These are phyloP conservation scores for Euphorbia lathyris DNA, from an alignment of 345 rosid species.

Conservation along the genomic window DNA sequence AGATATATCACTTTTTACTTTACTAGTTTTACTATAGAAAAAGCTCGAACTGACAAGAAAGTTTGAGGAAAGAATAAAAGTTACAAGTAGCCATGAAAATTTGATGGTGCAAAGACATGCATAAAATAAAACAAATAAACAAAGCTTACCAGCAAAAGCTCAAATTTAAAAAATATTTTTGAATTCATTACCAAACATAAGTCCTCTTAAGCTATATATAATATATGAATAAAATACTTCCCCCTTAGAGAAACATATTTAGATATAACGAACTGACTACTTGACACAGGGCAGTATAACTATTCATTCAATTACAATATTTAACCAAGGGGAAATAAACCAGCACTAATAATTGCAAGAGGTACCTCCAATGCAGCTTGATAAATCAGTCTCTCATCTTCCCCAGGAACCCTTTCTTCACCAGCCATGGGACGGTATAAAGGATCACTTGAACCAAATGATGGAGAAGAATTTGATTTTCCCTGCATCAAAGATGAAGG, in stretches of 20 bases:
- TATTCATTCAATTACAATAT: not conserved
- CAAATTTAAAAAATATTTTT: not conserved
- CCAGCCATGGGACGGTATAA: constrained; percentile 39
- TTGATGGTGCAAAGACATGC: not conserved
- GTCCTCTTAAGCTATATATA: not conserved
- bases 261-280: not conserved
- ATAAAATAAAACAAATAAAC: too few relatives aligned
- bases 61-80: not conserved
- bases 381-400: constrained; percentile 78
- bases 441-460: constrained; percentile 47
- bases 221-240: too few relatives aligned
- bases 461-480: constrained; percentile 36
- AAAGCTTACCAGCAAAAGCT: not conserved
- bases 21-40: not conserved
- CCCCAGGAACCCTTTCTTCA: constrained; percentile 52
- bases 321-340: not conserved
- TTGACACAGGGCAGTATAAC: not conserved
- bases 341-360: constrained; percentile 14
- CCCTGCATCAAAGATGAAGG: constrained; percentile 59
- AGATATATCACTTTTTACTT: not conserved
- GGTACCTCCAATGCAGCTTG: constrained; percentile 88
- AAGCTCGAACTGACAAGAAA: not conserved
- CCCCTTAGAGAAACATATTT: not conserved
- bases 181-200: not conserved
- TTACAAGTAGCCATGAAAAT: not conserved